Base-by-base conservation (phyloP, 208 protist species). In the Dictyostelium gargantuum region DNA sequence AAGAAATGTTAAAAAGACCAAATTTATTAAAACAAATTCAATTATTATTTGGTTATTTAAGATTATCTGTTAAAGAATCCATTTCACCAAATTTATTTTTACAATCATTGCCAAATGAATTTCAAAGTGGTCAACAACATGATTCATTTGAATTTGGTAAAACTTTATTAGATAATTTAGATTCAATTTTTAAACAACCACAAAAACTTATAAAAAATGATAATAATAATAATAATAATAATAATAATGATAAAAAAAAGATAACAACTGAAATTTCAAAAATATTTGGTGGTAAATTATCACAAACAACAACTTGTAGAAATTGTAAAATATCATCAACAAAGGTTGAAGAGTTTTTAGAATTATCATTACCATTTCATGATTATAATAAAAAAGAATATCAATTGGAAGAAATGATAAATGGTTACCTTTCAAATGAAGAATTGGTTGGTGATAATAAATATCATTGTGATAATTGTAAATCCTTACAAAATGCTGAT, bases 81-180 rank as follows among this genome's bases (percentile, higher is more conserved):
- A 35, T 50, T 1, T 73, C 52, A 40, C 79, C 79, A 54, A 32
- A 38, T 15, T 26, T 52, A 50, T 84, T 84, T n/a, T 19, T 73
- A 11, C 29, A 10, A 40, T 72, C 58, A 38, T n/a, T 84, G 26
- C 21, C 54, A 73, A 32, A 42, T 54, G 58, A 73, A 54, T 84
- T 52, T 54, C 32, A 54, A 42, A 42, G 58, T 38, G 79, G 79
- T 54, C 13, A 52, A 54, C 79, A 84, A 84, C 79, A 84, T 21
- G 79, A 84, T 56, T 66, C 79, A 42, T 84, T 48, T 73, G 79
- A 84, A 72, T 84, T 84, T 54, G 79, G 79, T 17, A 68, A 72
- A 54, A 54, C 15, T 13, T 32, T 84, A 42, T 40, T 84, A 6
- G 79, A 84, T 40, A 6, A 73, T 42, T 35, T 72, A 42, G 52